A percentile compares a stretch with the other conserved stretches of the same genome.
These are phyloP conservation scores for Cenchrus americanus DNA, from an alignment of 176 grass and related monocot genomes.

Conservation along the genomic window DNA sequence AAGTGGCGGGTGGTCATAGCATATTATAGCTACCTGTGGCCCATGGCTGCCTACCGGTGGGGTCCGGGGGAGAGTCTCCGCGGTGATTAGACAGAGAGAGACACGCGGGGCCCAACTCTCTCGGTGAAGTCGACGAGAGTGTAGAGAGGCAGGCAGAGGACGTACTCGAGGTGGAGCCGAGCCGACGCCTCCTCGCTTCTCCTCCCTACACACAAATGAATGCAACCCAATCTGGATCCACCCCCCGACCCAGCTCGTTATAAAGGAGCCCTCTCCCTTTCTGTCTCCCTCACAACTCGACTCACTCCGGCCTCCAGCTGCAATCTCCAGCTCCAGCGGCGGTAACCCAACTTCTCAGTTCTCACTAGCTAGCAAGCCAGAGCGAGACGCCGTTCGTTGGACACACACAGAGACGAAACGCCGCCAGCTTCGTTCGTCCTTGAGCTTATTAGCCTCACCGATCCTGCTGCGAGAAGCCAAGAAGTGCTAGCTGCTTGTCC, in stretches of 20 bases:
- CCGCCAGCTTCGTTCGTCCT: too few relatives aligned
- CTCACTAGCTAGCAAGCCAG: too few relatives aligned
- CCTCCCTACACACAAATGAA: neutral
- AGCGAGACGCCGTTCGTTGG: too few relatives aligned
- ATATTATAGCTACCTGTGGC: conserved; percentile 1
- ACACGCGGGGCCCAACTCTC: conserved; percentile 35
- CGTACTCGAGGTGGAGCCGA: too few relatives aligned
- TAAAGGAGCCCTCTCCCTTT: conserved; percentile 64
- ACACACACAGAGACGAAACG: too few relatives aligned
- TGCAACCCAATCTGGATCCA: neutral
- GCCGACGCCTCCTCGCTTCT: neutral
- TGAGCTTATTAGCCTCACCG: neutral
- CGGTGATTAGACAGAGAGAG: conserved; percentile 46
- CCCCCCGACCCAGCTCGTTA: conserved; percentile 13
- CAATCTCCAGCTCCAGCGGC: too few relatives aligned
- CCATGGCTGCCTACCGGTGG: conserved; percentile 30
- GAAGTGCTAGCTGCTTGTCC: neutral
- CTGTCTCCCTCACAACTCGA: conserved; percentile 52
- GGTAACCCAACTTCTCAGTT: neutral
- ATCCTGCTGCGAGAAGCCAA: neutral
- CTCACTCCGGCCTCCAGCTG: too few relatives aligned
- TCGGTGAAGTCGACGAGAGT: neutral
- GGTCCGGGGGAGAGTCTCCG: neutral
- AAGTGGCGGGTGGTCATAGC: conserved; percentile 44
- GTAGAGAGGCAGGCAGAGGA: too few relatives aligned